Evolutionary conservation across 192 early-diverging fungal genomes (phyloP), one percentile per base, ranked within the genome.

Genomic region (Rhizoclosmatium globosum): DNA sequence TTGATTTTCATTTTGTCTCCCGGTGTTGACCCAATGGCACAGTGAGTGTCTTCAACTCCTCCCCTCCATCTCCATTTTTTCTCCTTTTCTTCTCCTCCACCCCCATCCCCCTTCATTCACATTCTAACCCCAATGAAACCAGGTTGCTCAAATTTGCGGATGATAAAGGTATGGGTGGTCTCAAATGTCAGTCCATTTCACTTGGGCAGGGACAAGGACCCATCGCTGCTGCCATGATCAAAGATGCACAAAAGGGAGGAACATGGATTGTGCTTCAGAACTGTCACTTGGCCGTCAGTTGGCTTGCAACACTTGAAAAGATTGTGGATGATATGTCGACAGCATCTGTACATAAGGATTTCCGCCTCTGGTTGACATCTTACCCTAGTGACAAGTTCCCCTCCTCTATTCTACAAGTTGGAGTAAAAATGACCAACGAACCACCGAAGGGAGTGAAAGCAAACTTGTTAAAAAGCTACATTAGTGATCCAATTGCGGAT

Each of bases 381-480:
- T 91, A 91, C 68, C 89, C 89, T 21, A 86, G 84, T 45, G 79
- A 81, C 39, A 89, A 90, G 47, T 91, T 91, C 71, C 89, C 89
- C 3, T 81, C 84, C 1, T 84, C 88, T 11, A 86, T 91, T 61
- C 71, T 91, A 59, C 89, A 91, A 75, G 85, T 79, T 19, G 84
- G 87, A 31, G 88, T 91, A 21, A 91, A 91, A 60, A 91, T 91
- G 90, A 91, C 90, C 11, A 91, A 91, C 69, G 90, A 91, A 75
- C 87, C 90, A 2, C 90, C 90, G 9, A 91, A 91, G 71, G 90
- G 90, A 3, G 65, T 91, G 38, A 84, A 85, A 61, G 90, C 90
- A 2, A 91, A 91, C 73, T 47, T 91, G 3, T 58, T 89, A 19
- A 90, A 90, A 71, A 86, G 82, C 77, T 91, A 90, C 67, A 78